A percentile compares a stretch with the other conserved stretches of the same genome.
Conservation (phyloP, 2,329 filamentous ascomycete genomes). For the Kalmusia sp. region DNA sequence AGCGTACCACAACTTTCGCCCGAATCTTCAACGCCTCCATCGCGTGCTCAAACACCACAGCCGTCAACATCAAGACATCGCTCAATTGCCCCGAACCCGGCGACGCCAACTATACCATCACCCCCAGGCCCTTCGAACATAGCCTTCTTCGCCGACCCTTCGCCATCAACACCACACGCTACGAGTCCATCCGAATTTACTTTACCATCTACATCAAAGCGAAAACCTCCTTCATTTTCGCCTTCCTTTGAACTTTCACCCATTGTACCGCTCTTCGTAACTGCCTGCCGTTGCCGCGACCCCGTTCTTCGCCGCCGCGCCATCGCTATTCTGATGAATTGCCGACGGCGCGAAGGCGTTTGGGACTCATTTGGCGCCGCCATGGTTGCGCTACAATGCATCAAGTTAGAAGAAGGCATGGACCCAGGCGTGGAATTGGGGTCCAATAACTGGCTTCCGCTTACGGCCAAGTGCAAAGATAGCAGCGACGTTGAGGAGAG, state of each 20-base stretch:
- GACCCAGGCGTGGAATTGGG: slow-evolving; percentile 18
- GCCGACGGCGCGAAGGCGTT: slow-evolving; percentile 33
- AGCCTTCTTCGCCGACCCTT: slow-evolving; percentile 16
- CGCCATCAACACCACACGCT: background rate
- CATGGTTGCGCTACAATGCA: slow-evolving; percentile 27
- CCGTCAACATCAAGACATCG: slow-evolving; percentile 16
- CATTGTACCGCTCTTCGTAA: slow-evolving; percentile 34
- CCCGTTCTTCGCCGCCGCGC: slow-evolving; percentile 34
- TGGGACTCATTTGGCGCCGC: slow-evolving; percentile 36
- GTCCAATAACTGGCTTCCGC: slow-evolving; percentile 28
- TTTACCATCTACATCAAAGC: slow-evolving; percentile 11
- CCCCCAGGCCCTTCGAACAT: slow-evolving; percentile 17
- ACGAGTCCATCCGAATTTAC: slow-evolving; percentile 1
- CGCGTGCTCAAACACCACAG: slow-evolving; percentile 13
- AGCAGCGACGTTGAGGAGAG: slow-evolving; percentile 17
- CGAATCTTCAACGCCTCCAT: slow-evolving; percentile 15
- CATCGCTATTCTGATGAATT: slow-evolving; percentile 29
- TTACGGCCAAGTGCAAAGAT: slow-evolving; percentile 14
- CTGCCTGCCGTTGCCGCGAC: slow-evolving; percentile 34
- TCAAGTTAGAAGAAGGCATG: slow-evolving; percentile 33
- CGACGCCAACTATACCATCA: slow-evolving; percentile 14
- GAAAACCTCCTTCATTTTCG: slow-evolving; percentile 26
- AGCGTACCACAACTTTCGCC: slow-evolving; percentile 16
- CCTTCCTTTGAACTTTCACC: slow-evolving; percentile 38
- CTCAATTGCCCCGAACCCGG: slow-evolving; percentile 25